Percentiles rank a stretch among this genome's conserved stretches.
These are phyloP conservation scores for Suillus variegatus DNA, from an alignment of 768 basidiomycete species.

Conservation along the genomic window DNA sequence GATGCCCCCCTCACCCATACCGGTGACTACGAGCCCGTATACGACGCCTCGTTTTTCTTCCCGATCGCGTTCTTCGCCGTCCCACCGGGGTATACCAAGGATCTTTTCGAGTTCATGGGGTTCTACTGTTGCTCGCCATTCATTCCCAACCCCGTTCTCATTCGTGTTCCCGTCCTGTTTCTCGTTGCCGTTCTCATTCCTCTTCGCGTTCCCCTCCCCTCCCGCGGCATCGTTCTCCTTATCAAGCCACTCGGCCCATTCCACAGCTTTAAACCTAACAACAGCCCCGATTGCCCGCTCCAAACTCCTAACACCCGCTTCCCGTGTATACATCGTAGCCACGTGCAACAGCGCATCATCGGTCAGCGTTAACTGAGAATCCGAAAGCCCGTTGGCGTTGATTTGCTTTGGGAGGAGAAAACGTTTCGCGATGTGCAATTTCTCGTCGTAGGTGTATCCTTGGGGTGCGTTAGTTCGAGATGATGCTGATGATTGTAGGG, in stretches of 20 bases:
- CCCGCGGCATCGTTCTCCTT: slow-evolving; percentile 13
- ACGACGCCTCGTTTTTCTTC: slow-evolving; percentile 76
- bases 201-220: slow-evolving; percentile 7
- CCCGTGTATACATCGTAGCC: slow-evolving; percentile 80
- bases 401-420: slow-evolving; percentile 93
- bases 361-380: slow-evolving; percentile 60
- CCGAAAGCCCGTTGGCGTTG: slow-evolving; percentile 69
- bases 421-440: slow-evolving; percentile 82
- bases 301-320: slow-evolving; percentile 90
- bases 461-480: background rate
- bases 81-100: slow-evolving; percentile 78
- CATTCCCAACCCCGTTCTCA: slow-evolving; percentile 16
- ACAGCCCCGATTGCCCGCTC: slow-evolving; percentile 87
- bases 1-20: slow-evolving; percentile 84
- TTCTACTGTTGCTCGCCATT: slow-evolving; percentile 64
- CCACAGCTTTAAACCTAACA: slow-evolving; percentile 90
- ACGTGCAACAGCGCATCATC: slow-evolving; percentile 73
- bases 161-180: background rate
- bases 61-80: slow-evolving; percentile 77
- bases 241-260: slow-evolving; percentile 72
- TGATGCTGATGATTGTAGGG: too few species aligned
- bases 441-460: slow-evolving; percentile 86
- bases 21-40: slow-evolving; percentile 86
- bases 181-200: background rate
- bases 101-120: slow-evolving; percentile 79